Conservation (phyloP, 169 alveolate genomes). For the Cystoisospora suis region DNA sequence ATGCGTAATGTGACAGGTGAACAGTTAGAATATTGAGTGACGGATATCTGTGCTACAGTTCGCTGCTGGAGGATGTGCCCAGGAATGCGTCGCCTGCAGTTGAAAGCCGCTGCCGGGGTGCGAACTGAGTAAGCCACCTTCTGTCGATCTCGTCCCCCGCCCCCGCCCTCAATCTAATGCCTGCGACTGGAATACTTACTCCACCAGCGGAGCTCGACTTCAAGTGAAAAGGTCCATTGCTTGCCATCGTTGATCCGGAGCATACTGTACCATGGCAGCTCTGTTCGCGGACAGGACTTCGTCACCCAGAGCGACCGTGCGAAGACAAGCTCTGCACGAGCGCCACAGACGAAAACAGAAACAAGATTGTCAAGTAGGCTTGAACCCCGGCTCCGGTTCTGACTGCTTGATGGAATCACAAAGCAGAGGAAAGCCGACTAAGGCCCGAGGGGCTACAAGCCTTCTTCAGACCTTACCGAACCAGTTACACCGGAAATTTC, state of each 20-base stretch:
- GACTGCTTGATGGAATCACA: background rate
- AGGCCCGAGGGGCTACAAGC: background rate
- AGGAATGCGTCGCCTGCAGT: no score
- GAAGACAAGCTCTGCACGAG: conserved; percentile 26
- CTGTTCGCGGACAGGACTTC: conserved; percentile 35
- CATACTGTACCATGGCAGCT: conserved; percentile 35
- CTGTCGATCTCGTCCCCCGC: no score
- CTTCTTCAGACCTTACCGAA: background rate
- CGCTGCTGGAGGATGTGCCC: no score
- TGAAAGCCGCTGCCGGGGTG: no score
- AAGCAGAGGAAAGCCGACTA: background rate
- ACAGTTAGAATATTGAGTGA: no score
- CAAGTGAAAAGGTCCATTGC: conserved; percentile 18
- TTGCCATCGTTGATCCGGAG: conserved; percentile 26
- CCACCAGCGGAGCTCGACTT: conserved; percentile 33
- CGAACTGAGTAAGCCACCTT: no score
- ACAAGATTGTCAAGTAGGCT: no score
- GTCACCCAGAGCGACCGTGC: conserved; percentile 36
- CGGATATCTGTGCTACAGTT: no score
- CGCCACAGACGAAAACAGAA: background rate
- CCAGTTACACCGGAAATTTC: conserved; percentile 32
- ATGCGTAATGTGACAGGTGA: no score
- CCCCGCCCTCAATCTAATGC: no score
- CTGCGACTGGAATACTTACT: background rate
- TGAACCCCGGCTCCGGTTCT: background rate